Evolutionary conservation across 495 filamentous ascomycete species (phyloP).

Genomic region (Arthonia radiata): DNA sequence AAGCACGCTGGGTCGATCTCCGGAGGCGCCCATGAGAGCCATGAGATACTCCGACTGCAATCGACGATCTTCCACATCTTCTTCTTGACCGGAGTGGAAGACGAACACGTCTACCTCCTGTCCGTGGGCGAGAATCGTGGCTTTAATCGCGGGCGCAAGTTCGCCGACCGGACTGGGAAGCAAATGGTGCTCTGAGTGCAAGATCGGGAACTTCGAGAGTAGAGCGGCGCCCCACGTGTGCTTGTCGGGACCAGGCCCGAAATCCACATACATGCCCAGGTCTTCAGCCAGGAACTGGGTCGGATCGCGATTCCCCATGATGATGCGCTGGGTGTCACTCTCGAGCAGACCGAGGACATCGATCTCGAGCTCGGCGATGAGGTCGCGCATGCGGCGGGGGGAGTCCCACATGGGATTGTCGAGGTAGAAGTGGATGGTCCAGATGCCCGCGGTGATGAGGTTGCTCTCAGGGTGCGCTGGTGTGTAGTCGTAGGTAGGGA

Average conservation of each 20-base stretch:
- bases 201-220: conserved; percentile 88
- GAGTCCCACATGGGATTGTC: conserved; percentile 99
- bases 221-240: conserved; percentile 93
- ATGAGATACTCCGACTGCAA: conserved; percentile 74
- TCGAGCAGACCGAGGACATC: conserved; percentile 90
- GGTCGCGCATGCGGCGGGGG: conserved; percentile 75
- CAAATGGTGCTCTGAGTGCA: conserved; percentile 91
- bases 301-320: conserved; percentile 97
- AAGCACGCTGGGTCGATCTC: conserved; percentile 59
- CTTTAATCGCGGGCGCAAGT: conserved; percentile 86
- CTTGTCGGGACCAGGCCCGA: conserved; percentile 92
- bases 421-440: conserved; percentile 95
- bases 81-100: conserved; percentile 97
- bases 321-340: conserved; percentile 84
- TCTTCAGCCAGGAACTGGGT: conserved; percentile 92
- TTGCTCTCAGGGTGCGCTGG: conserved; percentile 77
- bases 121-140: conserved; percentile 81
- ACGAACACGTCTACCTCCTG: conserved; percentile 81
- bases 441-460: conserved; percentile 78
- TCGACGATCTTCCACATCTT: conserved; percentile 80
- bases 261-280: conserved; percentile 94
- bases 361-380: conserved; percentile 80
- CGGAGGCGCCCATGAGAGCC: conserved; percentile 62
- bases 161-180: conserved; percentile 85
- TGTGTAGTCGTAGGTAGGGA: conserved; percentile 75